phyloP scores from a whole-genome alignment of 1,139 yeast species.

The Scheffersomyces insectosa region DNA sequence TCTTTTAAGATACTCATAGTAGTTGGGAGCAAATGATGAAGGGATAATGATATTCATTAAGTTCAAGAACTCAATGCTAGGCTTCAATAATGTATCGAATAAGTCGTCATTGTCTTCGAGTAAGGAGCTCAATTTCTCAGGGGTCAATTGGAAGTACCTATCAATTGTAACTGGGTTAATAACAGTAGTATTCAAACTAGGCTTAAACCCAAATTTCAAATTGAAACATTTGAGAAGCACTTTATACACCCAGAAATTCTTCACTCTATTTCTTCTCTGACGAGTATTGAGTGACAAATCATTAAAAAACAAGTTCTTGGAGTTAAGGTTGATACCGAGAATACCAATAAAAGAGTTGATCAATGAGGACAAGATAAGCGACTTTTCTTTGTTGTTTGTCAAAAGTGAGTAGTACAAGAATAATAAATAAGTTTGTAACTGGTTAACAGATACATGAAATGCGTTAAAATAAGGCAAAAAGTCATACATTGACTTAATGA shows the following conservation, averaged over 20 bases:
- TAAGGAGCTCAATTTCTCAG: constrained; percentile 43
- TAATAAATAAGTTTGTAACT: constrained; percentile 44
- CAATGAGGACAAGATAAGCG: constrained; percentile 42
- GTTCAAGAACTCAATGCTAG: constrained; percentile 48
- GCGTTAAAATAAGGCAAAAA: constrained; percentile 49
- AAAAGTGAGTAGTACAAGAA: constrained; percentile 45
- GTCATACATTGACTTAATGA: constrained; percentile 43
- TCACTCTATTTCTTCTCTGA: constrained; percentile 52
- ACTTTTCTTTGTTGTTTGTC: constrained; percentile 50
- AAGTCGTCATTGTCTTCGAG: constrained; percentile 34
- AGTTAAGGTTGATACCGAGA: constrained; percentile 48
- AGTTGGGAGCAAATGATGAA: constrained; percentile 50
- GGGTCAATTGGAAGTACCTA: constrained; percentile 48
- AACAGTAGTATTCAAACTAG: constrained; percentile 49
- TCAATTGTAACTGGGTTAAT: constrained; percentile 53
- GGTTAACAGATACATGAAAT: constrained; percentile 43
- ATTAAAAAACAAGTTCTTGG: constrained; percentile 47
- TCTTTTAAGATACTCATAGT: constrained; percentile 46
- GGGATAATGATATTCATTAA: constrained; percentile 49
- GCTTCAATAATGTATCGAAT: constrained; percentile 40
- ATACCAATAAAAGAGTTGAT: constrained; percentile 50
- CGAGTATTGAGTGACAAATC: constrained; percentile 40
- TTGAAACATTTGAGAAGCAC: constrained; percentile 54
- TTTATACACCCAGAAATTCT: constrained; percentile 61
- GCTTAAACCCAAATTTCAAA: constrained; percentile 50